phyloP scores from a whole-genome alignment of 306 rosid species.

The Vigna hirtella region DNA sequence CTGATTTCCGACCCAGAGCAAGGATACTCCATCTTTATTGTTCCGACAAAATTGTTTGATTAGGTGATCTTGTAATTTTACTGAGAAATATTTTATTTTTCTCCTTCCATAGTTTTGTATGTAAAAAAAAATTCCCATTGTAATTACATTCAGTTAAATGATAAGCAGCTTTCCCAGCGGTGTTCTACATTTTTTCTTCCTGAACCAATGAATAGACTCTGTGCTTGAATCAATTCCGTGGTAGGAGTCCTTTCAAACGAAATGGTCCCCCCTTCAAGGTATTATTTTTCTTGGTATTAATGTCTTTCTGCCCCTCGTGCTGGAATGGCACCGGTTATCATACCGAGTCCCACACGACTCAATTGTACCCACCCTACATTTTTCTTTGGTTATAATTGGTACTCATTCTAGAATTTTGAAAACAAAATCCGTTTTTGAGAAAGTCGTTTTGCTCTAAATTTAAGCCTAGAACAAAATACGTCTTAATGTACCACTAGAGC shows the following conservation, averaged over 20 bases:
- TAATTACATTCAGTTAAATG: constrained; percentile 55
- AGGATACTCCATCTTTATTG: constrained; percentile 53
- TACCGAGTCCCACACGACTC: too few relatives aligned
- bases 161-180: constrained; percentile 57
- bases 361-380: background rate
- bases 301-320: background rate
- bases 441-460: background rate
- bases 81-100: constrained; percentile 53
- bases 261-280: background rate
- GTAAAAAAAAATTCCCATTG: constrained; percentile 56
- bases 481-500: too few relatives aligned
- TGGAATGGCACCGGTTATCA: background rate
- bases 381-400: background rate
- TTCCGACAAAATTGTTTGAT: constrained; percentile 53
- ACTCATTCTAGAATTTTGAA: background rate
- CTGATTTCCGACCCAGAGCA: constrained; percentile 60
- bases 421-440: background rate
- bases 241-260: background rate
- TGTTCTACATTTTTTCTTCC: constrained; percentile 32
- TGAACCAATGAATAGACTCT: constrained; percentile 19
- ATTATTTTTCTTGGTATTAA: background rate
- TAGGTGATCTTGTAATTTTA: constrained; percentile 49
- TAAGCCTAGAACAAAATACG: background rate
- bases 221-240: background rate
- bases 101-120: constrained; percentile 55